A percentile compares a stretch with the other conserved stretches of the same genome.
Conservation (phyloP, 192 early-diverging fungal genomes). For the Borealophlyctis nickersoniae region DNA sequence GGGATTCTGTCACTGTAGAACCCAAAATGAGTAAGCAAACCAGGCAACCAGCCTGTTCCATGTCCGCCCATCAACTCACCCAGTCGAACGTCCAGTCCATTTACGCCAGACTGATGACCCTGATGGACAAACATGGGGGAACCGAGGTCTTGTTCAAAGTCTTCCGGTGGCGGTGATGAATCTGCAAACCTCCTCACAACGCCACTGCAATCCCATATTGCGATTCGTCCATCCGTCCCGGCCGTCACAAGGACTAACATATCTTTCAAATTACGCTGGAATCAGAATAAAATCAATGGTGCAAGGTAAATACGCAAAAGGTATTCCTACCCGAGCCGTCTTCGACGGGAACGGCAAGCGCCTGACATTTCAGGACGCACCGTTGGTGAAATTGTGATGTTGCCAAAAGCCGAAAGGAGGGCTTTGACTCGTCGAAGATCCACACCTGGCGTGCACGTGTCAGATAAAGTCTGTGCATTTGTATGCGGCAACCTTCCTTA, state of each 20-base stretch:
- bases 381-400: conserved; percentile 53
- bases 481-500: conserved; percentile 60
- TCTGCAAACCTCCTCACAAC: conserved; percentile 1
- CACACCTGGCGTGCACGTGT: conserved; percentile 53
- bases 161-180: neutral
- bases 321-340: neutral
- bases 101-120: conserved; percentile 74
- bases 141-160: conserved; percentile 7
- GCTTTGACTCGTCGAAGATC: conserved; percentile 54
- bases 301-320: neutral
- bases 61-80: neutral
- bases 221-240: conserved; percentile 33
- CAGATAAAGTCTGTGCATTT: conserved; percentile 48
- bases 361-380: conserved; percentile 58
- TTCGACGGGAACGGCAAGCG: neutral
- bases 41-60: conserved; percentile 1
- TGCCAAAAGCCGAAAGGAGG: conserved; percentile 46
- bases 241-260: conserved; percentile 18
- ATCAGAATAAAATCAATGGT: neutral
- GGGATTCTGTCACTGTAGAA: neutral
- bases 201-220: conserved; percentile 23
- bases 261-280: neutral
- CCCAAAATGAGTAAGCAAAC: neutral
- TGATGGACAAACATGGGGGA: conserved; percentile 30
- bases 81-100: conserved; percentile 51